Base-by-base conservation (phyloP, 805 yeast genomes). In the Zygoascus tannicola region DNA sequence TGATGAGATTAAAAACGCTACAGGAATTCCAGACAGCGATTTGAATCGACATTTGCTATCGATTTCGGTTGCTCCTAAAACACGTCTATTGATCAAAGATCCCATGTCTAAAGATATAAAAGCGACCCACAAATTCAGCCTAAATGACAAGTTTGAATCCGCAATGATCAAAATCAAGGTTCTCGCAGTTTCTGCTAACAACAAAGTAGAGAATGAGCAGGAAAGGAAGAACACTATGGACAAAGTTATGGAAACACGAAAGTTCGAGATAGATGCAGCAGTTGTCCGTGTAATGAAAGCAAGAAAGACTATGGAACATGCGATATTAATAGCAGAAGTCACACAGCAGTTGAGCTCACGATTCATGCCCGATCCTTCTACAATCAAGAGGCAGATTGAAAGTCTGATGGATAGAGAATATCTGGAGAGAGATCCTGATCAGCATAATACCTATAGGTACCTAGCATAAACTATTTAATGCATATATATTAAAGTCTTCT, bases 221-320 rank as follows among this genome's bases (percentile, higher is more conserved):
- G 84, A 79, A 51, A 62, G 73, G 8, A 51, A 54, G 33, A 50
- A 52, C 43, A 80, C 84, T 0, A 64, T 78, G 58, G 70, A 70
- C n/a, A 64, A 68, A 32, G 67, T 85, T 23, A 71, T 72, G 33
- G 80, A 75, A 51, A 77, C 85, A 3, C 69, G 95, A 45, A 70
- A 76, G 46, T 70, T 71, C 44, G 84, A 80, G 55, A 67, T 82
- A 2, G 92, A 85, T 57, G 95, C 96, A 1, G 92, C 94, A 0
- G 74, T 87, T 44, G 94, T 87, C 4, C 70, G 96, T 41, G 76
- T 81, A n/a, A 80, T 87, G 90, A 87, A 87, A 63, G 47, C 85
- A 1, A 67, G 87, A 28, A 80, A 78, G 52, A 62, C 69, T 0
- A 52, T 81, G 44, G 67, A 60, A 21, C 90, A 83, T 57, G 78